A percentile compares a stretch with the other conserved stretches of the same genome.
Conservation (phyloP, 1,284 basidiomycete genomes). For the Violaceomyces palustris region DNA sequence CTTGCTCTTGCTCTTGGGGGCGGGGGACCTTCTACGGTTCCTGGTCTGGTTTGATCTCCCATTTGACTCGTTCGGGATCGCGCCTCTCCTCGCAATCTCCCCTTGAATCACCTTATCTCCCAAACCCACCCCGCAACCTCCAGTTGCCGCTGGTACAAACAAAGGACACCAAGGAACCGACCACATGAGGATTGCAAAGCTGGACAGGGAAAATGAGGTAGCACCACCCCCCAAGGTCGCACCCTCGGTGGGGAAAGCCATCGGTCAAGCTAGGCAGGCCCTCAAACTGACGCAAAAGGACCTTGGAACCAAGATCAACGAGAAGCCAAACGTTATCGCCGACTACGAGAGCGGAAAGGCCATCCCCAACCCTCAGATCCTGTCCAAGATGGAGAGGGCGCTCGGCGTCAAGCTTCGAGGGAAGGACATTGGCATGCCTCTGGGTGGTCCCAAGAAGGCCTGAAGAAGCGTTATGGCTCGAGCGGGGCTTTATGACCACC, state of each 20-base stretch:
- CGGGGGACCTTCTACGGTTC: too few species aligned
- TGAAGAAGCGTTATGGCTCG: too few species aligned
- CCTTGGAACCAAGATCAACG: conserved; percentile 84
- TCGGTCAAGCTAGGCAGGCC: conserved; percentile 74
- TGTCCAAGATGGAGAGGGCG: conserved; percentile 83
- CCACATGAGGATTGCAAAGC: conserved; percentile 48
- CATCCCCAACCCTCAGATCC: conserved; percentile 80
- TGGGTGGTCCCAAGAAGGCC: conserved; percentile 39
- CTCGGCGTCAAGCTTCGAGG: conserved; percentile 82
- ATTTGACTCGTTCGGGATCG: neutral
- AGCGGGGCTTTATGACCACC: too few species aligned
- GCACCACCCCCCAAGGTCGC: conserved; percentile 84
- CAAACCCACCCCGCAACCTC: neutral
- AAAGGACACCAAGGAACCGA: conserved; percentile 46
- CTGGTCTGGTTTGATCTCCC: neutral
- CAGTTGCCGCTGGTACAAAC: conserved; percentile 44
- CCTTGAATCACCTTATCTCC: neutral
- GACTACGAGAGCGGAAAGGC: conserved; percentile 83
- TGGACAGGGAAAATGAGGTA: conserved; percentile 69
- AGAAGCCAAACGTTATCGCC: conserved; percentile 78
- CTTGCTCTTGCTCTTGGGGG: too few species aligned
- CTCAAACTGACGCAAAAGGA: conserved; percentile 84
- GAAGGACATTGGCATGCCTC: conserved; percentile 44
- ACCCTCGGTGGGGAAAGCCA: conserved; percentile 76
- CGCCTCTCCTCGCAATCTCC: neutral